Conservation (phyloP, 2,329 filamentous ascomycete genomes). For the Coniochaeta sp. region DNA sequence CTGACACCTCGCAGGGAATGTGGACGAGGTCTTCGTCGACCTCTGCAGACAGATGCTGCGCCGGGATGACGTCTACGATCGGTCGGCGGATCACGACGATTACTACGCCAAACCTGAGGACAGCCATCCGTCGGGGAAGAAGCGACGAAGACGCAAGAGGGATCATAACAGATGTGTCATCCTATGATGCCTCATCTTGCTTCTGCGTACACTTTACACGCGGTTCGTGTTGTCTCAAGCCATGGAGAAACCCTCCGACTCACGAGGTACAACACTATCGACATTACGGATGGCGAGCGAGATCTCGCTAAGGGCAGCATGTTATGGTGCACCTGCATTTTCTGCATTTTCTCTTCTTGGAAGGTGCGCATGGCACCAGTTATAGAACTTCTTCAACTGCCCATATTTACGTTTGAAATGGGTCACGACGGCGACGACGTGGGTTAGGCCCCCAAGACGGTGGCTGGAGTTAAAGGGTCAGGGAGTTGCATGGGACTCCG, state of each 20-base stretch:
- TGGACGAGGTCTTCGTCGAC: constrained; percentile 84
- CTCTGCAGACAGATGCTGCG: constrained; percentile 77
- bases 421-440: neutral
- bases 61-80: constrained; percentile 50
- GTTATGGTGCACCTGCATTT: too few relatives aligned
- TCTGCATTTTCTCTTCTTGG: neutral
- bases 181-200: constrained; percentile 7
- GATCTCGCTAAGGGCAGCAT: neutral
- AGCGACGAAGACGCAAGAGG: constrained; percentile 3
- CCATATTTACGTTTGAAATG: neutral
- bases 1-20: constrained; percentile 50
- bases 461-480: neutral
- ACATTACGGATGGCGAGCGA: too few relatives aligned
- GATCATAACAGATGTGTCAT: constrained; percentile 11
- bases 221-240: neutral
- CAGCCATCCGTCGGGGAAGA: constrained; percentile 11
- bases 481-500: neutral
- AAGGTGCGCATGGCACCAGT: neutral
- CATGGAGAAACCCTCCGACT: too few relatives aligned
- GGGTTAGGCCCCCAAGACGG: neutral
- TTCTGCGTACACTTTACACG: neutral
- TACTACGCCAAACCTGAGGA: constrained; percentile 35
- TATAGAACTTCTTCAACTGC: neutral
- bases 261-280: too few relatives aligned
- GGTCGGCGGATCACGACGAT: constrained; percentile 25